Conservation (phyloP, 2,329 filamentous ascomycete genomes). For the Alternaria incomplexa region DNA sequence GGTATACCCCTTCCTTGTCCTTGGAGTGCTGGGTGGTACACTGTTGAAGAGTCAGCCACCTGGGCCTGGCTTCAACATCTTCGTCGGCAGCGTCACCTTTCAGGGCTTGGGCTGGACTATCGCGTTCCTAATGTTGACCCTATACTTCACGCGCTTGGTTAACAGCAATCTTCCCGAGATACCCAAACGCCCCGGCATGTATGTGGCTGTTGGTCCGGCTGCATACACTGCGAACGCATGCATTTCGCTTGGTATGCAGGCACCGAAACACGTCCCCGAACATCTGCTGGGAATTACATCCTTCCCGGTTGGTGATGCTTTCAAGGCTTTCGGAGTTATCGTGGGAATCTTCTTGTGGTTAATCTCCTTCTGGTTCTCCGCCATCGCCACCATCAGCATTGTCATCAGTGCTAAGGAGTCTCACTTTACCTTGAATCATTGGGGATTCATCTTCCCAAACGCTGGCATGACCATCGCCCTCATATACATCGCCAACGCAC, state of each 20-base stretch:
- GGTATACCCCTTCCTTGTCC: constrained; percentile 43
- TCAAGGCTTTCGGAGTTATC: constrained; percentile 51
- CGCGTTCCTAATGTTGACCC: constrained; percentile 71
- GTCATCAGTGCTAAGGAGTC: constrained; percentile 49
- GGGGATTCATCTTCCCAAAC: constrained; percentile 69
- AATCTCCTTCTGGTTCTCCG: constrained; percentile 59
- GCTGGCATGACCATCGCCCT: constrained; percentile 63
- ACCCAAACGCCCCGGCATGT: constrained; percentile 55
- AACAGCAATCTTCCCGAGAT: constrained; percentile 59
- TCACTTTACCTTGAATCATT: constrained; percentile 47
- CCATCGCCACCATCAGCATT: constrained; percentile 49
- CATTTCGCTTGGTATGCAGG: constrained; percentile 51
- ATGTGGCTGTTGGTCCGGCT: constrained; percentile 55
- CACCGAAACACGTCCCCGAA: constrained; percentile 42
- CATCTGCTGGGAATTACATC: constrained; percentile 43
- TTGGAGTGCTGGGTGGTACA: constrained; percentile 46
- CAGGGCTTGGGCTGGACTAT: constrained; percentile 72
- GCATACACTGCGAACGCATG: constrained; percentile 34
- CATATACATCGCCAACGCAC: constrained; percentile 61
- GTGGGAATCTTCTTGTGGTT: constrained; percentile 56
- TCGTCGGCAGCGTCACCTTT: constrained; percentile 67
- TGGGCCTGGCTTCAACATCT: constrained; percentile 25
- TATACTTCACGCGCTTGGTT: constrained; percentile 74
- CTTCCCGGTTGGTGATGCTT: constrained; percentile 45
- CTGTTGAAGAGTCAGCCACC: constrained; percentile 45